Evolutionary conservation across 2,329 filamentous ascomycete species (phyloP).

Genomic region (Lasiodiplodia gonubiensis): DNA sequence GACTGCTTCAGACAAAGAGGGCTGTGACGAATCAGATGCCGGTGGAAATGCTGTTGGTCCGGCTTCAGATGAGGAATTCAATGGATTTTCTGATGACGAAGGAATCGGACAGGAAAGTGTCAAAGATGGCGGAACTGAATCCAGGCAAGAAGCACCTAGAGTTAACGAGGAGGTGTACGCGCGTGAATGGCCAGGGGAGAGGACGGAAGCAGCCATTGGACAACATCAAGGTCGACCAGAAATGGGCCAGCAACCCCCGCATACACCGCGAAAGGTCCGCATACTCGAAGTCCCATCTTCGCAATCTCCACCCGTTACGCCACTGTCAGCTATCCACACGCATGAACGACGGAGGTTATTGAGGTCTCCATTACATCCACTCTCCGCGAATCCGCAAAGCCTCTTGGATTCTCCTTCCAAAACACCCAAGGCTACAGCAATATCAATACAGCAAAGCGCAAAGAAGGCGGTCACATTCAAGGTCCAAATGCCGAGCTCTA

Average conservation of each 20-base stretch:
- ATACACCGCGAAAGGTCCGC: constrained; percentile 17
- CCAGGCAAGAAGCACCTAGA: not conserved
- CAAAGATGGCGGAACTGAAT: not conserved
- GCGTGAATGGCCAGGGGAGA: not conserved
- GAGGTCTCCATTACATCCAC: constrained; percentile 14
- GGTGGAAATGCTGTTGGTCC: not conserved
- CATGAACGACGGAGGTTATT: constrained; percentile 2
- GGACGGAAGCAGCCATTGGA: not conserved
- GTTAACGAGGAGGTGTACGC: not conserved
- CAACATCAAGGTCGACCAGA: not conserved
- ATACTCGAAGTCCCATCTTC: constrained; percentile 22
- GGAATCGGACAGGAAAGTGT: not conserved
- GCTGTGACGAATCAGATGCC: not conserved
- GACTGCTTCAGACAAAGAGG: not conserved
- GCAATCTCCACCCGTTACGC: constrained; percentile 17
- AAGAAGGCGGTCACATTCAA: not conserved
- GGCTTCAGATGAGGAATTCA: constrained; percentile 9
- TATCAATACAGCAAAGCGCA: not conserved
- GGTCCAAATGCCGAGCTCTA: not conserved
- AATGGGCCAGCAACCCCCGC: not conserved
- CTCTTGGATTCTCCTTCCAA: constrained; percentile 8
- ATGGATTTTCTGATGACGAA: constrained; percentile 17
- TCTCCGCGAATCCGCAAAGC: constrained; percentile 12
- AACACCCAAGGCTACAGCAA: not conserved
- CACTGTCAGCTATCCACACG: constrained; percentile 19